These are phyloP conservation scores for Arabidopsis lyrata DNA, from an alignment of 441 rosid species.

Conservation along the genomic window DNA sequence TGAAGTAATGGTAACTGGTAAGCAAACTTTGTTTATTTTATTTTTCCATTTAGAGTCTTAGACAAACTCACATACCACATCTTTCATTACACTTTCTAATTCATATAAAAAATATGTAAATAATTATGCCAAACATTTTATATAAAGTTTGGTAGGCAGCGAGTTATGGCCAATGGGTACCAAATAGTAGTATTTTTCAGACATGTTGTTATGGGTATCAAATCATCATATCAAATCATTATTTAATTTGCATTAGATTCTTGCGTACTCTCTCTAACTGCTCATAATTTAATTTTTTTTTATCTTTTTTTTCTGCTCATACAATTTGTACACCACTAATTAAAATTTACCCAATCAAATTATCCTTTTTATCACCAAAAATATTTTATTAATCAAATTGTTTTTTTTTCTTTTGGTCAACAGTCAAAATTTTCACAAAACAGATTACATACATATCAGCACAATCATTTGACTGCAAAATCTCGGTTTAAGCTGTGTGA, in stretches of 20 bases:
- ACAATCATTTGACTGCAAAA: neutral
- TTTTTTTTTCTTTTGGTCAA: neutral
- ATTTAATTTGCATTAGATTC: conserved; percentile 2
- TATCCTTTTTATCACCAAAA: too few species aligned
- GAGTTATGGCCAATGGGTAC: conserved; percentile 18
- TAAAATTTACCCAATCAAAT: neutral
- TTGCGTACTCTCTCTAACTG: neutral
- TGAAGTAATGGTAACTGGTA: too few species aligned
- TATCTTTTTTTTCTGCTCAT: neutral
- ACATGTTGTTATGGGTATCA: conserved; percentile 4
- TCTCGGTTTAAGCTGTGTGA: too few species aligned
- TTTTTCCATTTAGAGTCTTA: too few species aligned
- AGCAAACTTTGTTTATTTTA: too few species aligned
- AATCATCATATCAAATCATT: neutral
- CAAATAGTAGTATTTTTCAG: neutral
- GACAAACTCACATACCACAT: too few species aligned
- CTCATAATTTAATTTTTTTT: neutral
- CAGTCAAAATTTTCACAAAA: neutral
- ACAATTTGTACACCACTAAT: neutral
- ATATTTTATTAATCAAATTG: neutral
- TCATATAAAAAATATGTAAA: neutral
- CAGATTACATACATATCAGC: neutral
- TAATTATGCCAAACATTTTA: conserved; percentile 7
- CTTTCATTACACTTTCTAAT: neutral
- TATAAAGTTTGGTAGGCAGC: conserved; percentile 10